Percentiles rank a stretch among this genome's conserved stretches.
These are phyloP conservation scores for Blastobotrys chiropterorum DNA, from an alignment of 805 yeast species.

Conservation along the genomic window DNA sequence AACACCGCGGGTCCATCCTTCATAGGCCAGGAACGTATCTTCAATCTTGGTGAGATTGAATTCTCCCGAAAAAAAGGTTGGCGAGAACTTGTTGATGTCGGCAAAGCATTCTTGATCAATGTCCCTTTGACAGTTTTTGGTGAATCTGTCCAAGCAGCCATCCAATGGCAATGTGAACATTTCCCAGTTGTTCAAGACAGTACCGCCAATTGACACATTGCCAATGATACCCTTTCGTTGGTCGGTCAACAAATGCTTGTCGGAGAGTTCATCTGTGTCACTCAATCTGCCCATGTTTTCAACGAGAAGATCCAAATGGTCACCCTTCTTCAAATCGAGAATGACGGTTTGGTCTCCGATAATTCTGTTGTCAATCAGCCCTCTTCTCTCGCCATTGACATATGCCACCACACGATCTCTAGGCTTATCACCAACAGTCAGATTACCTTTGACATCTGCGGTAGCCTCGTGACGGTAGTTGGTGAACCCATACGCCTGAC, in stretches of 20 bases:
- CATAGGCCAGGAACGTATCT: slow-evolving; percentile 2
- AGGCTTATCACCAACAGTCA: slow-evolving; percentile 1
- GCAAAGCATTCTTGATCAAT: too few relatives aligned
- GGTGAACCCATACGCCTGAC: slow-evolving; percentile 1
- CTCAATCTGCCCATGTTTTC: slow-evolving; percentile 6
- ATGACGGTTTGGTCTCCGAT: not conserved
- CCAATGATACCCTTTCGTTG: slow-evolving; percentile 5
- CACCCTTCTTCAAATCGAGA: slow-evolving; percentile 2
- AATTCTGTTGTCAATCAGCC: not conserved
- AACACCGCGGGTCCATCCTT: slow-evolving; percentile 2
- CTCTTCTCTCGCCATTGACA: slow-evolving; percentile 2
- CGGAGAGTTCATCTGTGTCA: not conserved
- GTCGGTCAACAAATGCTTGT: too few relatives aligned
- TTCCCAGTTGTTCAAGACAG: not conserved
- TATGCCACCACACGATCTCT: slow-evolving; percentile 3
- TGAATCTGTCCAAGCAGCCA: not conserved
- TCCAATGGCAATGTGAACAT: not conserved
- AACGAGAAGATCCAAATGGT: slow-evolving; percentile 2
- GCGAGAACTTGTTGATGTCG: not conserved
- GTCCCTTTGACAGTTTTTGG: not conserved
- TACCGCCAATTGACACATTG: not conserved
- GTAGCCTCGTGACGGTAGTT: not conserved
- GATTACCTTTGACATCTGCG: not conserved
- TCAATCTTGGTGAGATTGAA: not conserved
- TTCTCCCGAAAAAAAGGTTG: not conserved